Evolutionary conservation across 371 early-diverging fungal genomes (phyloP).

Genomic region (Mortierella sp.): DNA sequence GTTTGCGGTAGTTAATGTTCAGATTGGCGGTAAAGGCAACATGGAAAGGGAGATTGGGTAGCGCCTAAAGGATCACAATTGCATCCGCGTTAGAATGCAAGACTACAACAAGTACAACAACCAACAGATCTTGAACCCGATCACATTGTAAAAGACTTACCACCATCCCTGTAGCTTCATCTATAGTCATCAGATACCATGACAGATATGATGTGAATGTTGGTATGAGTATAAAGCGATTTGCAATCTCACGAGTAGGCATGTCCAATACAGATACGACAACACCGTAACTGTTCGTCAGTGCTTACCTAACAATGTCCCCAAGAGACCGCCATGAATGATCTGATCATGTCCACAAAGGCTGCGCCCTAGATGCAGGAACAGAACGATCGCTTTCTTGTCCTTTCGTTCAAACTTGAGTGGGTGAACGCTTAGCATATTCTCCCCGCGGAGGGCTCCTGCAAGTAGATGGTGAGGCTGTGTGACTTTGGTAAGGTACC

Average conservation of each 20-base stretch:
- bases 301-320: slow-evolving; percentile 80
- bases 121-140: not conserved
- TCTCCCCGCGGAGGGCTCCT: slow-evolving; percentile 45
- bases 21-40: slow-evolving; percentile 83
- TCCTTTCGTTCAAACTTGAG: slow-evolving; percentile 52
- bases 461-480: slow-evolving; percentile 40
- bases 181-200: slow-evolving; percentile 13
- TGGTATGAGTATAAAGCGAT: not conserved
- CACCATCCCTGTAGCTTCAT: slow-evolving; percentile 59
- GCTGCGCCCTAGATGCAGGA: slow-evolving; percentile 51
- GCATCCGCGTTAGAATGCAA: not conserved
- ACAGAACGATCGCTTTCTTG: slow-evolving; percentile 48
- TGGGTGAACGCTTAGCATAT: slow-evolving; percentile 46
- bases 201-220: not conserved
- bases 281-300: no score
- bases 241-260: no score
- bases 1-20: slow-evolving; percentile 77
- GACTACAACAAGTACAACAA: no score
- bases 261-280: no score
- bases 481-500: slow-evolving; percentile 43
- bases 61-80: slow-evolving; percentile 52
- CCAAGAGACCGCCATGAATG: slow-evolving; percentile 82
- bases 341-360: slow-evolving; percentile 81
- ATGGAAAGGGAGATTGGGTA: slow-evolving; percentile 69
- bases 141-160: slow-evolving; percentile 54